These are phyloP conservation scores for Orychophragmus violaceus DNA, from an alignment of 345 rosid species.

Conservation along the genomic window DNA sequence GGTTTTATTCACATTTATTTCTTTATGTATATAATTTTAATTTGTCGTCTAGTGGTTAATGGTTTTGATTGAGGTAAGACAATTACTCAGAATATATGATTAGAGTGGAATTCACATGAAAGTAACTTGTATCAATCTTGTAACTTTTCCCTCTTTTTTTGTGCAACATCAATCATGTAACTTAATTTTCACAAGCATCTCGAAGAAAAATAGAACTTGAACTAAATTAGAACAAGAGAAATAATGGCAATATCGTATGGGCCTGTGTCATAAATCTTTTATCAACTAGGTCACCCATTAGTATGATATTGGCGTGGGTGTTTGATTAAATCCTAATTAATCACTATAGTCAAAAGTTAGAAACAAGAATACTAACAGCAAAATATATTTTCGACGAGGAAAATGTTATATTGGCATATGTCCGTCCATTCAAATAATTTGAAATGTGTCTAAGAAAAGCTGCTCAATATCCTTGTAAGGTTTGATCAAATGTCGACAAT, in stretches of 20 bases:
- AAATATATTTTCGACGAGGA: not conserved
- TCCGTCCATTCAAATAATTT: not conserved
- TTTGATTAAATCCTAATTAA: not conserved
- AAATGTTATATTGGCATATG: not conserved
- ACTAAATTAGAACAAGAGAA: not conserved
- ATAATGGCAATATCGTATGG: not conserved
- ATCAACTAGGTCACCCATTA: not conserved
- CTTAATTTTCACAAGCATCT: too few relatives aligned
- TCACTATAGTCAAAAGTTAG: not conserved
- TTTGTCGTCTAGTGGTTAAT: not conserved
- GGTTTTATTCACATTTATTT: not conserved
- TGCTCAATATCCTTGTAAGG: too few relatives aligned
- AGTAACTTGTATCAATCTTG: not conserved
- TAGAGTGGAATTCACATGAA: not conserved
- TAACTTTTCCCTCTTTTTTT: not conserved
- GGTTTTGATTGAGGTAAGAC: not conserved
- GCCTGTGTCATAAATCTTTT: not conserved
- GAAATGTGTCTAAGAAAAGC: too few relatives aligned
- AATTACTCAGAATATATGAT: not conserved
- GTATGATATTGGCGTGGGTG: not conserved
- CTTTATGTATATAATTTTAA: not conserved
- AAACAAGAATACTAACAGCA: not conserved
- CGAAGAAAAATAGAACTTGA: too few relatives aligned
- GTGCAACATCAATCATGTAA: not conserved
- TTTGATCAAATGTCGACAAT: too few relatives aligned